Percentiles rank a stretch among this genome's conserved stretches.
Conservation (phyloP, 805 yeast genomes). For the Wickerhamomyces bovis region DNA sequence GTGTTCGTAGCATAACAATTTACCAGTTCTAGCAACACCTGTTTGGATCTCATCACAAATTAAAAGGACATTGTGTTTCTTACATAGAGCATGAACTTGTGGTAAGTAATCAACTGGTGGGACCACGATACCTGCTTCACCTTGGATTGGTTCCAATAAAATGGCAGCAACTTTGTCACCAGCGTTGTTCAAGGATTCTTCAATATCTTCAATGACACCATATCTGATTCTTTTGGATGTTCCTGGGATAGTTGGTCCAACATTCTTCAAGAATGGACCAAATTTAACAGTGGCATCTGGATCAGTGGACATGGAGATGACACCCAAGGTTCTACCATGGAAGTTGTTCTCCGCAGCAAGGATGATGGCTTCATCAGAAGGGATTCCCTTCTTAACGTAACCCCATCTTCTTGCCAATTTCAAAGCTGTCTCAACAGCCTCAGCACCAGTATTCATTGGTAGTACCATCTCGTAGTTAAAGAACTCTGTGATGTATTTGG, state of each 20-base stretch:
- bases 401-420: slow-evolving; percentile 98
- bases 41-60: slow-evolving; percentile 98
- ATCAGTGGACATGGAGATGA: slow-evolving; percentile 94
- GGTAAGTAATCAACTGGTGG: slow-evolving; percentile 80
- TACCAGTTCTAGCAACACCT: slow-evolving; percentile 96
- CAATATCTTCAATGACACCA: slow-evolving; percentile 82
- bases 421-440: slow-evolving; percentile 93
- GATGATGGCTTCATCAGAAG: slow-evolving; percentile 77
- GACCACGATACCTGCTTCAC: slow-evolving; percentile 97
- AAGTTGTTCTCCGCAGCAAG: slow-evolving; percentile 85
- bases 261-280: slow-evolving; percentile 83
- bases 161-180: slow-evolving; percentile 91
- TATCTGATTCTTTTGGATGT: slow-evolving; percentile 60
- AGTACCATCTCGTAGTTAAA: slow-evolving; percentile 88
- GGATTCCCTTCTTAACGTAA: slow-evolving; percentile 77
- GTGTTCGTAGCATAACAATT: slow-evolving; percentile 88
- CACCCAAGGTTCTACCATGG: slow-evolving; percentile 95
- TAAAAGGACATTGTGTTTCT: slow-evolving; percentile 76
- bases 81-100: slow-evolving; percentile 67
- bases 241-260: slow-evolving; percentile 82
- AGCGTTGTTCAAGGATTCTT: slow-evolving; percentile 70
- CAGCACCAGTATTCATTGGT: slow-evolving; percentile 99
- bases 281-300: slow-evolving; percentile 84
- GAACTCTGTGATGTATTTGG: slow-evolving; percentile 82
- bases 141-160: slow-evolving; percentile 92